Base-by-base conservation (phyloP, 2,329 filamentous ascomycete genomes). In the Talaromyces sp. region DNA sequence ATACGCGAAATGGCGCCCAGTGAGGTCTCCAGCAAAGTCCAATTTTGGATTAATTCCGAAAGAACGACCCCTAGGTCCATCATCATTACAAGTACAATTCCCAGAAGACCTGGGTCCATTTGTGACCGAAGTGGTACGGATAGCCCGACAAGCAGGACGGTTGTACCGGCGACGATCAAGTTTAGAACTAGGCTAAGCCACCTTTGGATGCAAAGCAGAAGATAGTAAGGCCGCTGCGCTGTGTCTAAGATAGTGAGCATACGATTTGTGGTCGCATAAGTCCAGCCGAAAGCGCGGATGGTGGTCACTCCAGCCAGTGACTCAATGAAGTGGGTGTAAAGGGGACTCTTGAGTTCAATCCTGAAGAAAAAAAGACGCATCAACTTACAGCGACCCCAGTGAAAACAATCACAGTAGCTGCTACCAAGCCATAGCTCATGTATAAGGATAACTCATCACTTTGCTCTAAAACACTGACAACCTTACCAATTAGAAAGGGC, bases 1-100 rank as follows among this genome's bases (percentile, higher is more conserved):
- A 84, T 75, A 17, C 82, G 72, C 1, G 77, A 70, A n/a, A 85
- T 74, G 2, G 81, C 80, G 9, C 82, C 82, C 33, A 85, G 73
- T 13, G 77, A 76, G 0, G 80, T 84, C 60, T 85, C 82, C 3
- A 85, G 67, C 14, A 74, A 68, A 0, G 81, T 83, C 80, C 81
- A 85, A 29, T 71, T 74, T 22, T 70, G 64, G 22, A 81, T 72
- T 14, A 82, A 64, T 5, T 74, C 58, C 32, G 75, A 75, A 35
- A 82, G 63, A 43, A 68, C 70, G 33, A 72, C 65, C 11, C 74
- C 77, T 48, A 82, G 76, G 2, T 71, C 60, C 17, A 81, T 71
- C 33, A 80, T 71, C 47, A 76, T 77, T 14, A 78, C 63, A 17
- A 82, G 61, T 0, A 76, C 77, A 17, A 81, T 65, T 41, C 78